These are phyloP conservation scores for Lonicera japonica DNA, from an alignment of 129 eudicot species.

Conservation along the genomic window DNA sequence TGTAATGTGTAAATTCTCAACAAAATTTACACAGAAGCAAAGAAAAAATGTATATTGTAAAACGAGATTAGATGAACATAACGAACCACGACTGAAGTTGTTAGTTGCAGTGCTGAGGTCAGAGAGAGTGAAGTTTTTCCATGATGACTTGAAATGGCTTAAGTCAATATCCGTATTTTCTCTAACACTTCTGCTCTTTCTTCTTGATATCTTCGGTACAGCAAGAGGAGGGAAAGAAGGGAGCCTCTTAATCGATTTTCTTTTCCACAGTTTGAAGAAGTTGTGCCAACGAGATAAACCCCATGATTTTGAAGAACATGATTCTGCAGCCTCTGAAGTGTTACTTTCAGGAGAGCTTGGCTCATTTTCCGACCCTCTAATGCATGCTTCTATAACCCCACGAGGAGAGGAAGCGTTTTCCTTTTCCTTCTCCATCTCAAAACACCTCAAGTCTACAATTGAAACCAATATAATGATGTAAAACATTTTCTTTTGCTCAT, in stretches of 20 bases:
- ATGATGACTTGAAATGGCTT: conserved; percentile 39
- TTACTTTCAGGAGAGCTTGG: conserved; percentile 24
- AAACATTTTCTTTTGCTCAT: not conserved
- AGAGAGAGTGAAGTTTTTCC: conserved; percentile 50
- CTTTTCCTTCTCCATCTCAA: conserved; percentile 48
- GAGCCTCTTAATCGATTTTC: conserved; percentile 30
- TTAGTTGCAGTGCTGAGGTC: conserved; percentile 52
- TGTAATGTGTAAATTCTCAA: too few relatives aligned
- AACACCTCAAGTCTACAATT: conserved; percentile 49
- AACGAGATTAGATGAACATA: not conserved
- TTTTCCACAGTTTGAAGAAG: conserved; percentile 51
- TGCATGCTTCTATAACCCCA: conserved; percentile 50
- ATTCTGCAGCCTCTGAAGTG: conserved; percentile 11
- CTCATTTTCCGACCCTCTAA: conserved; percentile 22
- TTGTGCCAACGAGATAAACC: conserved; percentile 48
- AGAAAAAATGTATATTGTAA: too few relatives aligned
- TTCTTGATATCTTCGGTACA: conserved; percentile 34
- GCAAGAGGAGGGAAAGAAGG: conserved; percentile 37
- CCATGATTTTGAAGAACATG: conserved; percentile 7
- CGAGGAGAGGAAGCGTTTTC: conserved; percentile 43
- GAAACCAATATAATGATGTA: not conserved
- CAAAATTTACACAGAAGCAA: not conserved
- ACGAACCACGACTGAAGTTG: conserved; percentile 54
- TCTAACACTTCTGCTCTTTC: conserved; percentile 25
- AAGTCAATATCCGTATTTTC: conserved; percentile 27